phyloP scores from a whole-genome alignment of 2,329 filamentous ascomycete genomes.

The Pyrenophora teres region DNA sequence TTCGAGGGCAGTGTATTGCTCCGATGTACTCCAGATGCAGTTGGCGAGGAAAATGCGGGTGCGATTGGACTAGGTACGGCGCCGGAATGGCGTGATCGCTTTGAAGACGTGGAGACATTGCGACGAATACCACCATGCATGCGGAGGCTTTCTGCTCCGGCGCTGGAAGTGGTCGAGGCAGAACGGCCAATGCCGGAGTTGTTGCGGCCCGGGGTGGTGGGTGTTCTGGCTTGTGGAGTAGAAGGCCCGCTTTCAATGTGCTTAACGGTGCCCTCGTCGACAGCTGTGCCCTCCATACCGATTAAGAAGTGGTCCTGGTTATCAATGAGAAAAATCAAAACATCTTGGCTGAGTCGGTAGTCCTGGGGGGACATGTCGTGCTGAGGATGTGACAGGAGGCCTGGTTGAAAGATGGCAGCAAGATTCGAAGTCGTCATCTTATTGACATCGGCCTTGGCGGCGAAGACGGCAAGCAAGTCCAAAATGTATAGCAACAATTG shows the following conservation, averaged over 20 bases:
- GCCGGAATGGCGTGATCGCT: conserved; percentile 76
- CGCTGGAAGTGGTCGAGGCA: conserved; percentile 70
- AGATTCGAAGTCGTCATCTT: conserved; percentile 95
- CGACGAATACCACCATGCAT: conserved; percentile 79
- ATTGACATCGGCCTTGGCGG: conserved; percentile 94
- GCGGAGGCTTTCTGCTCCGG: conserved; percentile 82
- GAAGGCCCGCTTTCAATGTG: conserved; percentile 71
- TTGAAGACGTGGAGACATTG: conserved; percentile 92
- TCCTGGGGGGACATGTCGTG: conserved; percentile 96
- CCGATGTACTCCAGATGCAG: conserved; percentile 65
- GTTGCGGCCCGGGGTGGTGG: conserved; percentile 54
- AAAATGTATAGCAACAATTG: conserved; percentile 95
- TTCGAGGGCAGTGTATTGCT: conserved; percentile 96
- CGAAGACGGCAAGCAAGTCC: conserved; percentile 93
- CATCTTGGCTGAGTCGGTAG: conserved; percentile 93
- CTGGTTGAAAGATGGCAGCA: conserved; percentile 96
- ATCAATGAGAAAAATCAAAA: conserved; percentile 96
- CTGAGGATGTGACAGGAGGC: conserved; percentile 88
- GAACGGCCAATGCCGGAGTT: conserved; percentile 71
- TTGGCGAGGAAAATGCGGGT: conserved; percentile 37
- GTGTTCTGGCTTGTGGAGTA: conserved; percentile 56
- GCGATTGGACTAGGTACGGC: conserved; percentile 67
- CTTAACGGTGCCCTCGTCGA: conserved; percentile 77
- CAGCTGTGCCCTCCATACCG: conserved; percentile 97
- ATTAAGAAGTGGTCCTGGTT: conserved; percentile 98